phyloP scores from a whole-genome alignment of 1,284 basidiomycete species.

The Ganoderma lucidum region DNA sequence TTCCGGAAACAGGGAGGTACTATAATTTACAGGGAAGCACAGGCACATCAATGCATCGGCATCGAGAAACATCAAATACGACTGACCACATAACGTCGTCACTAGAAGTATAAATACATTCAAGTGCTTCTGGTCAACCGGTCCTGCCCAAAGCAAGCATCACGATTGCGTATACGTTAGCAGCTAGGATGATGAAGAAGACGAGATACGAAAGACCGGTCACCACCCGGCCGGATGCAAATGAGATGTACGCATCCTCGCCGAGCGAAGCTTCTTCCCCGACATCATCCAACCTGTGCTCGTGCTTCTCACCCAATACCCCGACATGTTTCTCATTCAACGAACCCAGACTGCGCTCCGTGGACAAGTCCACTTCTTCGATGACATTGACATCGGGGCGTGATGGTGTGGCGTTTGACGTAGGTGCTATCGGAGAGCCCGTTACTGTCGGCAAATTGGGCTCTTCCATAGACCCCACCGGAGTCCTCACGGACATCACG shows the following conservation, averaged over 20 bases:
- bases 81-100: not conserved
- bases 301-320: slow-evolving; percentile 31
- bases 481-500: slow-evolving; percentile 68
- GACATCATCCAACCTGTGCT: slow-evolving; percentile 26
- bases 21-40: not conserved
- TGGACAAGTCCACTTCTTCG: slow-evolving; percentile 16
- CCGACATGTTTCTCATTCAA: slow-evolving; percentile 22
- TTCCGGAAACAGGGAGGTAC: not conserved
- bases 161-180: slow-evolving; percentile 72
- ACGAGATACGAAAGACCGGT: slow-evolving; percentile 62
- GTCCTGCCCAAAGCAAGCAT: slow-evolving; percentile 49
- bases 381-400: slow-evolving; percentile 18
- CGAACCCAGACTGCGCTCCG: slow-evolving; percentile 7
- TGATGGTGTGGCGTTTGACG: slow-evolving; percentile 6
- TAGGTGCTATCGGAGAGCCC: slow-evolving; percentile 13
- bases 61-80: not conserved
- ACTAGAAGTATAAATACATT: slow-evolving; percentile 1
- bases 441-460: not conserved
- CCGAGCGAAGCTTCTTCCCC: slow-evolving; percentile 22
- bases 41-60: not conserved
- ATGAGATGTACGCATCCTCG: slow-evolving; percentile 56
- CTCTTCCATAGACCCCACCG: not conserved
- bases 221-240: slow-evolving; percentile 64
- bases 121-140: slow-evolving; percentile 11
- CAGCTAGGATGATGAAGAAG: slow-evolving; percentile 69